phyloP scores from a whole-genome alignment of 1,284 basidiomycete species.

The Irpex sp. region DNA sequence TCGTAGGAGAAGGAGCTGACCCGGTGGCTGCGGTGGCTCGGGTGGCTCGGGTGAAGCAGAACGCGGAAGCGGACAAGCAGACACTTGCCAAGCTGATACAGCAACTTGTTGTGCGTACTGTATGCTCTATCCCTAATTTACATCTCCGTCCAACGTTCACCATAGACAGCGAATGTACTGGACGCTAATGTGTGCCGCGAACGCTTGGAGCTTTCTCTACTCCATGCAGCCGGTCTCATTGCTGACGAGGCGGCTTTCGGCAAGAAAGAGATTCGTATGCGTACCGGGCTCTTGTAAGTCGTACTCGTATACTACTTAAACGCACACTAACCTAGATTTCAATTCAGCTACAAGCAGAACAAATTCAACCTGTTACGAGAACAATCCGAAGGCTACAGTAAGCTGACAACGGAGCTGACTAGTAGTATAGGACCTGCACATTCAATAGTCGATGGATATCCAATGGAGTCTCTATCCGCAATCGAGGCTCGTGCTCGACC shows the following conservation, averaged over 20 bases:
- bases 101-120: constrained; percentile 56
- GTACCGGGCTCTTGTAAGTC: constrained; percentile 78
- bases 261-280: constrained; percentile 73
- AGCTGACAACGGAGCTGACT: constrained; percentile 83
- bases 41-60: constrained; percentile 43
- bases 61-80: constrained; percentile 59
- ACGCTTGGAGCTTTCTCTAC: constrained; percentile 61
- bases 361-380: constrained; percentile 98
- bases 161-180: constrained; percentile 52
- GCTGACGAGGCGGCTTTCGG: constrained; percentile 57
- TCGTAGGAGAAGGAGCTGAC: constrained; percentile 17
- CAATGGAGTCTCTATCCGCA: constrained; percentile 52
- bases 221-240: constrained; percentile 62
- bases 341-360: constrained; percentile 88
- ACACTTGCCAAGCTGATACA: constrained; percentile 56
- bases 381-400: constrained; percentile 96
- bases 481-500: constrained; percentile 65
- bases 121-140: background rate
- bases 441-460: constrained; percentile 53
- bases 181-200: constrained; percentile 62
- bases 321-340: background rate
- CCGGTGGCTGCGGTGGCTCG: constrained; percentile 27
- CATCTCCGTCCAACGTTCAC: background rate
- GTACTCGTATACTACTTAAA: background rate
- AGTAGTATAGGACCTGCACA: constrained; percentile 75